Evolutionary conservation across 768 basidiomycete genomes (phyloP).

Genomic region (Suillus subalutaceus): DNA sequence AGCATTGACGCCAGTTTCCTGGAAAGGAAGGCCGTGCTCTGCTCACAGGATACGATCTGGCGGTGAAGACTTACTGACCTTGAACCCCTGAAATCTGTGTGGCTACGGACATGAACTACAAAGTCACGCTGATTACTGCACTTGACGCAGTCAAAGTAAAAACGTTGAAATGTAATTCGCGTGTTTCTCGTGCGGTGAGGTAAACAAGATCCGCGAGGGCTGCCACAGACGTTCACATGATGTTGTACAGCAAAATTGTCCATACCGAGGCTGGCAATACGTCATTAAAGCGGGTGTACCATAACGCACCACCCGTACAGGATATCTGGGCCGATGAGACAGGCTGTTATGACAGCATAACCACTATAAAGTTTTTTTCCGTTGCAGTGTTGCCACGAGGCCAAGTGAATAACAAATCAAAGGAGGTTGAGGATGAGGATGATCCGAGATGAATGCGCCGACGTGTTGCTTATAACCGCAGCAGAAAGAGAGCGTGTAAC

Average conservation of each 20-base stretch:
- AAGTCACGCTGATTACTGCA: not conserved
- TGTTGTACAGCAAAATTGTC: not conserved
- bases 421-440: not conserved
- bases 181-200: not conserved
- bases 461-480: not conserved
- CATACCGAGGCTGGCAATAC: not conserved
- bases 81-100: not conserved
- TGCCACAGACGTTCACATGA: not conserved
- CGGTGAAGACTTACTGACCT: not conserved
- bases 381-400: not conserved
- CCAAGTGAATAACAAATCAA: not conserved
- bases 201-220: not conserved
- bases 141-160: not conserved
- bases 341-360: not conserved
- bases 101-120: not conserved
- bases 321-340: not conserved
- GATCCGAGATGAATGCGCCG: not conserved
- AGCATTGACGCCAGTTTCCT: not conserved
- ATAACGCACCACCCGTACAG: not conserved
- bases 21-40: not conserved
- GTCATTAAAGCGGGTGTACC: not conserved
- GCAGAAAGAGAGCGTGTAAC: slow-evolving; percentile 9
- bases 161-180: not conserved
- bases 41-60: not conserved
- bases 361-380: not conserved